Base-by-base conservation (phyloP, 2,329 filamentous ascomycete genomes). In the Truncatella angustata region DNA sequence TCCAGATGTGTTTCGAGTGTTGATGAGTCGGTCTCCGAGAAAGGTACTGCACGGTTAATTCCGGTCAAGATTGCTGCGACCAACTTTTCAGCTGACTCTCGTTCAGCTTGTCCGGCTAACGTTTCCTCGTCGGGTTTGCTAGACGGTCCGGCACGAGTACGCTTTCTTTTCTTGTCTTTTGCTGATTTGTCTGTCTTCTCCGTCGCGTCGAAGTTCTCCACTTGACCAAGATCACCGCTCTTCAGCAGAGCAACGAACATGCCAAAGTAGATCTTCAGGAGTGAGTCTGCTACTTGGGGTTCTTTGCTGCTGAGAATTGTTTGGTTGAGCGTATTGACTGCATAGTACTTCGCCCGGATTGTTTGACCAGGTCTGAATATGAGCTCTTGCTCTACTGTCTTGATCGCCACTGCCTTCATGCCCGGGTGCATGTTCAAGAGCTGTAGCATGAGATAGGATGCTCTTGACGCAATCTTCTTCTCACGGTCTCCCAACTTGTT, bases 401-500 rank as follows among this genome's bases (percentile, higher is more conserved):
- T 86, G 59, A 97, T 85, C 58, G 99, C 88, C 49, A 95, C 86
- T 14, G 83, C 78, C 70, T 97, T 97, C 94, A 99, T 99, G 50
- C 90, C 80, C 0, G 94, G 94, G 67, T 99, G 94, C 0, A 87
- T 85, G 54, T 86, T 88, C 64, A 97, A 84, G 6, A 99, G 78
- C 66, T 99, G 94, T 49, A 99, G 78, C n/a, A 99, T 77, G 40
- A 97, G 80, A 70, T 96, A 96, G 0, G 94, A 97, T 2, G 93
- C 88, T 54, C 92, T 85, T 4, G 94, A 99, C 1, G 94, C 87
- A 62, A 99, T 95, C 71, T 97, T 99, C 67, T 91, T 91, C 59
- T 96, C 91, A 40, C 88, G 90, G 66, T 99, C 94, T 62, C 95
- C 93, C 23, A 99, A 82, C 71, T 99, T 99, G 76, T 97, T 97